A percentile compares a stretch with the other conserved stretches of the same genome.
These are phyloP conservation scores for Cyberlindnera americana DNA, from an alignment of 805 yeast genomes.

Conservation along the genomic window DNA sequence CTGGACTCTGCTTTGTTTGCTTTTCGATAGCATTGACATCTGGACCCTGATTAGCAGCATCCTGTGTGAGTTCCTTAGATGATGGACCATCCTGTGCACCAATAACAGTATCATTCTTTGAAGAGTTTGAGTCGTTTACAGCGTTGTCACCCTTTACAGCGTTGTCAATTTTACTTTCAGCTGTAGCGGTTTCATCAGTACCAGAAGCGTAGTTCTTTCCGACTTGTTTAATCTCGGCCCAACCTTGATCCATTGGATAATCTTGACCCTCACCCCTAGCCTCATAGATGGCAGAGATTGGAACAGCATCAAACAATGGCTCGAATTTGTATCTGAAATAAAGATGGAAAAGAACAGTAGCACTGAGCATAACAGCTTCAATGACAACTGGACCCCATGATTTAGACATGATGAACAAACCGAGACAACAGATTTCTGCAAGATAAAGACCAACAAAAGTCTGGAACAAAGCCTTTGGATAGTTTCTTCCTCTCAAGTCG, in stretches of 20 bases:
- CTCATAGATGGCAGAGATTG: conserved; percentile 49
- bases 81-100: conserved; percentile 23
- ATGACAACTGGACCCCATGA: conserved; percentile 76
- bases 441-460: conserved; percentile 68
- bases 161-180: conserved; percentile 12
- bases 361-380: conserved; percentile 57
- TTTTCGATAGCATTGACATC: conserved; percentile 16
- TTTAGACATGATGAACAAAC: conserved; percentile 71
- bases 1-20: conserved; percentile 20
- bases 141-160: conserved; percentile 16
- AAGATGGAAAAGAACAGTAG: conserved; percentile 56
- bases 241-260: conserved; percentile 73
- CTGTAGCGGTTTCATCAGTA: conserved; percentile 25
- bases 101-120: conserved; percentile 29
- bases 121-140: conserved; percentile 29
- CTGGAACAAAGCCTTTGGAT: conserved; percentile 69
- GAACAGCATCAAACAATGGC: conserved; percentile 65
- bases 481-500: conserved; percentile 71
- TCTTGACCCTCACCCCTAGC: conserved; percentile 37
- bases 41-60: conserved; percentile 26
- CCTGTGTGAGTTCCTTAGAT: conserved; percentile 13
- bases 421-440: conserved; percentile 65
- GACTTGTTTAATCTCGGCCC: conserved; percentile 48
- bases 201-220: conserved; percentile 37
- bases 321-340: conserved; percentile 56